These are phyloP conservation scores for Aspergillus ibericus DNA, from an alignment of 2,329 filamentous ascomycete species.

Conservation along the genomic window DNA sequence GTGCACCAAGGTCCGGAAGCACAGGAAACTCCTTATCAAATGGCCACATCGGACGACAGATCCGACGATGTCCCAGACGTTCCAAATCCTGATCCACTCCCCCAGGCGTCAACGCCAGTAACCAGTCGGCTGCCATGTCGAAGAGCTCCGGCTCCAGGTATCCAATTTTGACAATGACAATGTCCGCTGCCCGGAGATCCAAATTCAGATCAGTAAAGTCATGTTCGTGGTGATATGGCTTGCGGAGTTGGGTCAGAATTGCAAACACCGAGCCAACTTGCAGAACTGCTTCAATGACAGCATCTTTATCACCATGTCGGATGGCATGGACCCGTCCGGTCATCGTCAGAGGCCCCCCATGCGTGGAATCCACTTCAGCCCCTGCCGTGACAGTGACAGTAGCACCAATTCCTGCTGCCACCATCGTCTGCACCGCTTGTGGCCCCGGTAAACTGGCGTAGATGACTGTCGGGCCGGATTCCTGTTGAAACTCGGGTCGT, in stretches of 20 bases:
- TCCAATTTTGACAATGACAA: conserved; percentile 59
- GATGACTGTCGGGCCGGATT: conserved; percentile 46
- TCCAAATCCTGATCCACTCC: conserved; percentile 56
- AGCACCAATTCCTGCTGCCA: conserved; percentile 49
- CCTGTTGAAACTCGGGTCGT: conserved; percentile 46
- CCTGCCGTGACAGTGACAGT: conserved; percentile 54
- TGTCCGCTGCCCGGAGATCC: conserved; percentile 47
- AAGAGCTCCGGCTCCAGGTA: conserved; percentile 58
- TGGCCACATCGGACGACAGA: conserved; percentile 53
- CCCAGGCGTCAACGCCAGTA: conserved; percentile 55
- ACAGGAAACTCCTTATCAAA: conserved; percentile 41
- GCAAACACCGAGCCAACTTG: conserved; percentile 53
- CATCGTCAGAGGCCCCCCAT: conserved; percentile 52
- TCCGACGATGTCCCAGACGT: conserved; percentile 50
- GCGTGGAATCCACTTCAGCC: conserved; percentile 51
- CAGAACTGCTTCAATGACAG: conserved; percentile 51
- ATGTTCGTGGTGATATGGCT: conserved; percentile 55
- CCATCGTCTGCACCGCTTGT: conserved; percentile 44
- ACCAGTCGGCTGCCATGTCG: conserved; percentile 56
- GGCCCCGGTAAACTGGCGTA: conserved; percentile 56
- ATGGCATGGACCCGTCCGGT: conserved; percentile 54
- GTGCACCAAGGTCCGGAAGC: conserved; percentile 38
- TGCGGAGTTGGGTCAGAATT: conserved; percentile 54
- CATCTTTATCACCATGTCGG: conserved; percentile 52
- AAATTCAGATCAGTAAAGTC: conserved; percentile 55